Evolutionary conservation across 306 rosid species (phyloP).

Genomic region (Quercus suber): DNA sequence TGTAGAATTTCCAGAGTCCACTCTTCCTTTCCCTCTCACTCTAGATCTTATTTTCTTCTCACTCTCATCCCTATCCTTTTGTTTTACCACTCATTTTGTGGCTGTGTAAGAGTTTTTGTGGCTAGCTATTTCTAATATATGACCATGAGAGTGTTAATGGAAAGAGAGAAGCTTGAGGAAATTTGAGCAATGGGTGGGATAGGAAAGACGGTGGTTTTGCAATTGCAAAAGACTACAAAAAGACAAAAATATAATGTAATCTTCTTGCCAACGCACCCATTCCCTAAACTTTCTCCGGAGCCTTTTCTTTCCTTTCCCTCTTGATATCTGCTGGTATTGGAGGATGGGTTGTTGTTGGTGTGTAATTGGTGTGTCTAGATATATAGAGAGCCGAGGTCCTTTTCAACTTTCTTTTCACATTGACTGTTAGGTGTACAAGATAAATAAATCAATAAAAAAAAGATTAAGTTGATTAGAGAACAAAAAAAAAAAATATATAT

Average conservation of each 20-base stretch:
- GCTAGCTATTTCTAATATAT: too few relatives aligned
- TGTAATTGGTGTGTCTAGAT: too few relatives aligned
- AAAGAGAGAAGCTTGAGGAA: background rate
- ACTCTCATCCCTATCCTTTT: background rate
- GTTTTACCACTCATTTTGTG: too few relatives aligned
- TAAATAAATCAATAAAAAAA: too few relatives aligned
- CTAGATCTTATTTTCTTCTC: background rate
- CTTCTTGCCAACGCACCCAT: background rate
- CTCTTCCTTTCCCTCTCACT: background rate
- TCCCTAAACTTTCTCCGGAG: slow-evolving; percentile 15
- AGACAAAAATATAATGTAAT: background rate
- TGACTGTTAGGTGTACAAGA: too few relatives aligned
- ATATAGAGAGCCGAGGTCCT: too few relatives aligned
- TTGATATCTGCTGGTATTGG: too few relatives aligned
- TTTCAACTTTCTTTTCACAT: too few relatives aligned
- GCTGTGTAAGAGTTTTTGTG: too few relatives aligned
- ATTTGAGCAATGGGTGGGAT: background rate
- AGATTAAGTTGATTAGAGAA: too few relatives aligned
- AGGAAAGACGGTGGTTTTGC: background rate
- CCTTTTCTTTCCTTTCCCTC: background rate
- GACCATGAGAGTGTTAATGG: background rate
- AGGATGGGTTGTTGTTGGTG: too few relatives aligned
- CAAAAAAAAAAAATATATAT: too few relatives aligned
- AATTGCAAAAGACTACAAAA: background rate
- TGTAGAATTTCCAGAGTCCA: background rate